Conservation (phyloP, 495 filamentous ascomycete genomes). For the Xylaria telfairii region DNA sequence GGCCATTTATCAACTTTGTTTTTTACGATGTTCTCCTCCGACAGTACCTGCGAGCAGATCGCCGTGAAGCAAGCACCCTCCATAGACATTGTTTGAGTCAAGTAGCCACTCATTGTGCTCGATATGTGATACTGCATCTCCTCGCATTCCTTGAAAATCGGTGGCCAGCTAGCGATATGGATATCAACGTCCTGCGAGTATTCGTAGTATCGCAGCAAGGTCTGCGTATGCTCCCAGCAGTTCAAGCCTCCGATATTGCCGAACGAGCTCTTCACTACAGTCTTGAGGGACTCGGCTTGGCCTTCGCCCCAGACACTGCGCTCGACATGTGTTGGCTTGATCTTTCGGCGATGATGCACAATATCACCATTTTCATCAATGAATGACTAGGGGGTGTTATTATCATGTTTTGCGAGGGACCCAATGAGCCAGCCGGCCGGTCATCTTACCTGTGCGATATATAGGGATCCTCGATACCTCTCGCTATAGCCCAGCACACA, state of each 20-base stretch:
- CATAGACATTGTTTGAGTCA: conserved; percentile 40
- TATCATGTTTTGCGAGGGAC: conserved; percentile 31
- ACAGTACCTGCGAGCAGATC: conserved; percentile 56
- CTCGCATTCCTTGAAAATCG: conserved; percentile 33
- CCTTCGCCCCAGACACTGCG: conserved; percentile 65
- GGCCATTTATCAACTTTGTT: conserved; percentile 52
- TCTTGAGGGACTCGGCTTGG: conserved; percentile 43
- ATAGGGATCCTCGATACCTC: conserved; percentile 25
- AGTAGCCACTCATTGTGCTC: conserved; percentile 41
- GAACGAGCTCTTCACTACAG: conserved; percentile 51
- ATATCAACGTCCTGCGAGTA: conserved; percentile 57
- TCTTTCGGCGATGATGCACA: conserved; percentile 54
- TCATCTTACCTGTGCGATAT: conserved; percentile 39
- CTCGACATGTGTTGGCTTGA: conserved; percentile 69
- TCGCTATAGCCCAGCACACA: conserved; percentile 63
- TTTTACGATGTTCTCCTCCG: conserved; percentile 50
- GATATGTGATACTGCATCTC: conserved; percentile 40
- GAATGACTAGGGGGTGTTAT: conserved; percentile 62
- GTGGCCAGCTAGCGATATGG: conserved; percentile 67
- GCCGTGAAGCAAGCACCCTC: conserved; percentile 57
- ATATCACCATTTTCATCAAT: conserved; percentile 56
- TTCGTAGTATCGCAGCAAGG: conserved; percentile 64
- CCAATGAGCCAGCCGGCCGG: conserved; percentile 33
- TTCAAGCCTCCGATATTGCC: conserved; percentile 54
- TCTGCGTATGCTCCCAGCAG: conserved; percentile 68